Evolutionary conservation across 768 basidiomycete genomes (phyloP).

Genomic region (Suillus decipiens): DNA sequence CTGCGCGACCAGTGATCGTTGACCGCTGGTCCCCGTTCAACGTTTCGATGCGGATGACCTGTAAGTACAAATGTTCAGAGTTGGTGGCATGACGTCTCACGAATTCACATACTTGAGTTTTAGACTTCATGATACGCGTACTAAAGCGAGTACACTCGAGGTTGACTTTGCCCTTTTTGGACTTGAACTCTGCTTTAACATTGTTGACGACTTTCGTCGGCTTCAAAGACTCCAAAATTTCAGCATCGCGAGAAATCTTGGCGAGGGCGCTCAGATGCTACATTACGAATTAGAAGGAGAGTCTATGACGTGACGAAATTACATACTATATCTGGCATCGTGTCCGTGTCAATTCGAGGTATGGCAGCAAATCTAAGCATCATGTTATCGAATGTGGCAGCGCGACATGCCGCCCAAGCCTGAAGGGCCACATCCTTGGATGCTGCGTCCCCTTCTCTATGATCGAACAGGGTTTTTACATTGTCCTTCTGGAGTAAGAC

Average conservation of each 20-base stretch:
- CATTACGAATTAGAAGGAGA: constrained; percentile 5
- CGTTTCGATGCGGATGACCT: constrained; percentile 5
- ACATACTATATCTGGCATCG: constrained; percentile 33
- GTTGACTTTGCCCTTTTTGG: constrained; percentile 32
- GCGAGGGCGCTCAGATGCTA: constrained; percentile 48
- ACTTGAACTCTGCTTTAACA: constrained; percentile 30
- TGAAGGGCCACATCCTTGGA: constrained; percentile 34
- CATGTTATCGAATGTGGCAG: constrained; percentile 30
- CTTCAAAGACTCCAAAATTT: constrained; percentile 50
- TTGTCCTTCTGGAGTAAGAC: constrained; percentile 25
- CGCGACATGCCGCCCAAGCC: constrained; percentile 48
- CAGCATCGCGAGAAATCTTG: constrained; percentile 46
- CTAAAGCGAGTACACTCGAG: constrained; percentile 44
- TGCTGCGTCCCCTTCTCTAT: constrained; percentile 22
- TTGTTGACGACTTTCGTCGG: constrained; percentile 47
- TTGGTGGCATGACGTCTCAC: neutral
- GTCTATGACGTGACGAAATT: neutral
- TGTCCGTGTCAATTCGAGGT: constrained; percentile 25
- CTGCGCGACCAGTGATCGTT: constrained; percentile 24
- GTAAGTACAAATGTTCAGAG: neutral
- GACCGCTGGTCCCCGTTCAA: neutral
- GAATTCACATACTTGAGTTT: neutral
- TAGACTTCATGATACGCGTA: constrained; percentile 38
- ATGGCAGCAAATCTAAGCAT: constrained; percentile 16
- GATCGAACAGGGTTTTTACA: constrained; percentile 33